Conservation (phyloP, 768 basidiomycete genomes). For the Pleurotus tuoliensis region DNA sequence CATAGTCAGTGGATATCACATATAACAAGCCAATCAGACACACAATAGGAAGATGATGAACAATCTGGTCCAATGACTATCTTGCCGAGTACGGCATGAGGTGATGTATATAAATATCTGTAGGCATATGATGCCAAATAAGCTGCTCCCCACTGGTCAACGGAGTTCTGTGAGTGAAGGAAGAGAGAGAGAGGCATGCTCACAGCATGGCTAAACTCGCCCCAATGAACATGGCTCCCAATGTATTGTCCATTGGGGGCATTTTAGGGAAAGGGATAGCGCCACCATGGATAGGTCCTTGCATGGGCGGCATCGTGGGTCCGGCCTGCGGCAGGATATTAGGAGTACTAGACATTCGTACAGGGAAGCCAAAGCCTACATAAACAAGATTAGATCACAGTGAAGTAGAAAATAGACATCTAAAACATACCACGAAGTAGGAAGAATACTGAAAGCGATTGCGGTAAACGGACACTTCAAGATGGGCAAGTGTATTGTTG, state of each 20-base stretch:
- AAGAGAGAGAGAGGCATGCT: background rate
- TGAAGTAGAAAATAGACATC: too few species aligned
- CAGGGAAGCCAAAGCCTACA: too few species aligned
- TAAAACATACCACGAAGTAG: too few species aligned
- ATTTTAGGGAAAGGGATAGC: background rate
- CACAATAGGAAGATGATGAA: background rate
- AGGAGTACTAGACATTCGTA: too few species aligned
- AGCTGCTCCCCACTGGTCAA: background rate
- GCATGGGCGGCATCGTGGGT: too few species aligned
- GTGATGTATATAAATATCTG: slow-evolving; percentile 9
- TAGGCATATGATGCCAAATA: slow-evolving; percentile 7
- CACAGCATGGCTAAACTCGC: slow-evolving; percentile 5
- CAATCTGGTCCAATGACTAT: background rate
- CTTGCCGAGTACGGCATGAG: background rate
- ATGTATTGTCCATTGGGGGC: slow-evolving; percentile 6
- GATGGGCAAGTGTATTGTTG: too few species aligned
- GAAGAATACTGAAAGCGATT: too few species aligned
- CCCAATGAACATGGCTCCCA: slow-evolving; percentile 8
- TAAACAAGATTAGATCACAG: too few species aligned
- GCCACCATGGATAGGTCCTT: too few species aligned
- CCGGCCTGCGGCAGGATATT: too few species aligned
- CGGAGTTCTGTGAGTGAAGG: background rate
- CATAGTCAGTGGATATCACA: background rate
- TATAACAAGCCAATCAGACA: background rate
- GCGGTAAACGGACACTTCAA: too few species aligned